Percentiles rank a stretch among this genome's conserved stretches.
Evolutionary conservation across 2,329 filamentous ascomycete species (phyloP).

Genomic region (Botrytis aclada): DNA sequence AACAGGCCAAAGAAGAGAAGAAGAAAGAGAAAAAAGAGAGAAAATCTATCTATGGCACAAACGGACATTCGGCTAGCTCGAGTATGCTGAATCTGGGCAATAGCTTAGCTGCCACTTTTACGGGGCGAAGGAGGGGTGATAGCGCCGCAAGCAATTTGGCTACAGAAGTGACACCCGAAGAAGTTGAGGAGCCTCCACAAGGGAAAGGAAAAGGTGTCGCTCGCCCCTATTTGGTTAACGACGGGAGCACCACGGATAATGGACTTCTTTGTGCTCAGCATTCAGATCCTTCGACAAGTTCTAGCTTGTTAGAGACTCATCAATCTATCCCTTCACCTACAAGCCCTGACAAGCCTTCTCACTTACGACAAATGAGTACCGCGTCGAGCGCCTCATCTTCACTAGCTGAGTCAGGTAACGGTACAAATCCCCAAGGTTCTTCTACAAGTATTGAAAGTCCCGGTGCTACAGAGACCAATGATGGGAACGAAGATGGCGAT

Average conservation of each 20-base stretch:
- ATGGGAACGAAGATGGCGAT: conserved; percentile 47
- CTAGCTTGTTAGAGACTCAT: conserved; percentile 41
- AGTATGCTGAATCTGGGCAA: conserved; percentile 59
- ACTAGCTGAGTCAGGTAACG: conserved; percentile 59
- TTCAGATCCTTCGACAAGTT: conserved; percentile 27
- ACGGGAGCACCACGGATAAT: conserved; percentile 21
- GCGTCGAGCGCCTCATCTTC: conserved; percentile 83
- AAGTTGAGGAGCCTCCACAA: conserved; percentile 36
- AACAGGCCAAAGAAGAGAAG: conserved; percentile 77
- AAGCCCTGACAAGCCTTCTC: conserved; percentile 61
- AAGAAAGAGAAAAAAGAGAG: conserved; percentile 58
- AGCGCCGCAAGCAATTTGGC: conserved; percentile 58
- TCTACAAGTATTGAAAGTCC: conserved; percentile 48
- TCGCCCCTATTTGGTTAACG: conserved; percentile 39
- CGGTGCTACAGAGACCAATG: conserved; percentile 54
- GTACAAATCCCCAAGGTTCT: conserved; percentile 39
- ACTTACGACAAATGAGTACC: conserved; percentile 80
- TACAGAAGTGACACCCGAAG: conserved; percentile 52
- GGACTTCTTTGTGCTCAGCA: conserved; percentile 29
- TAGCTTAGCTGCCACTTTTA: conserved; percentile 22
- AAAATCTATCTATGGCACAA: conserved; percentile 49
- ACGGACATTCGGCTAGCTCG: conserved; percentile 53
- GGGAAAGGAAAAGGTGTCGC: conserved; percentile 70
- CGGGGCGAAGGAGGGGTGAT: conserved; percentile 55
- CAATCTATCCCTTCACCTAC: conserved; percentile 43